Conservation (phyloP, 331 rosid species). For the Phaseolus coccineus region DNA sequence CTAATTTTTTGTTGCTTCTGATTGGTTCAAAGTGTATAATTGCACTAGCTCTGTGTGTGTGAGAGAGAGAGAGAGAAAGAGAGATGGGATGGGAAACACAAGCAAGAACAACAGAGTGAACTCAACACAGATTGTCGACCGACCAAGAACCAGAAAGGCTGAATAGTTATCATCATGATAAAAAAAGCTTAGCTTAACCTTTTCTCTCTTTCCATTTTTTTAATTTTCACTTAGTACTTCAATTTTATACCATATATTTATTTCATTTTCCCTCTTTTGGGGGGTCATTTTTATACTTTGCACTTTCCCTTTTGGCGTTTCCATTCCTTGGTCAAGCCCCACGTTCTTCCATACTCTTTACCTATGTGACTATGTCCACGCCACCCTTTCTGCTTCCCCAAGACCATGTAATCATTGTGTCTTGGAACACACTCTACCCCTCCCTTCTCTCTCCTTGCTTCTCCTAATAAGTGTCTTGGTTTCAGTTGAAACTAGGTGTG, state of each 20-base stretch:
- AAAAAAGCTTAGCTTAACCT: conserved; percentile 60
- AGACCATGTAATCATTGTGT: conserved; percentile 97
- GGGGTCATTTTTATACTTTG: conserved; percentile 28
- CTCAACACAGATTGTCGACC: conserved; percentile 84
- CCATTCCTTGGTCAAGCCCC: conserved; percentile 65
- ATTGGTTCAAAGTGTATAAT: conserved; percentile 63
- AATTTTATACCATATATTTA: not conserved
- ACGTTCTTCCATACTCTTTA: conserved; percentile 76
- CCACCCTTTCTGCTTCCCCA: conserved; percentile 91
- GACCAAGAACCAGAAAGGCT: conserved; percentile 81
- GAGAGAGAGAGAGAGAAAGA: conserved; percentile 14
- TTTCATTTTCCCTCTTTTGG: not conserved
- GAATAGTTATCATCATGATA: conserved; percentile 65
- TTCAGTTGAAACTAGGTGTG: conserved; percentile 47
- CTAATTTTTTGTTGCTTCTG: conserved; percentile 46
- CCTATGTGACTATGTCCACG: conserved; percentile 63
- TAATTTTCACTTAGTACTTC: not conserved
- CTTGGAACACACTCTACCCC: conserved; percentile 89
- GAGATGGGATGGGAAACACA: conserved; percentile 56
- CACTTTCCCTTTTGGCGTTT: conserved; percentile 42
- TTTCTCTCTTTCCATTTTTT: conserved; percentile 17
- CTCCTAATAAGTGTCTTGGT: conserved; percentile 52
- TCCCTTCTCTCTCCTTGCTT: conserved; percentile 8
- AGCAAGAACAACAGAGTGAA: conserved; percentile 56
- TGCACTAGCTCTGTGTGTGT: conserved; percentile 30